Conservation (phyloP, 495 filamentous ascomycete species). For the Daldinia loculata region DNA sequence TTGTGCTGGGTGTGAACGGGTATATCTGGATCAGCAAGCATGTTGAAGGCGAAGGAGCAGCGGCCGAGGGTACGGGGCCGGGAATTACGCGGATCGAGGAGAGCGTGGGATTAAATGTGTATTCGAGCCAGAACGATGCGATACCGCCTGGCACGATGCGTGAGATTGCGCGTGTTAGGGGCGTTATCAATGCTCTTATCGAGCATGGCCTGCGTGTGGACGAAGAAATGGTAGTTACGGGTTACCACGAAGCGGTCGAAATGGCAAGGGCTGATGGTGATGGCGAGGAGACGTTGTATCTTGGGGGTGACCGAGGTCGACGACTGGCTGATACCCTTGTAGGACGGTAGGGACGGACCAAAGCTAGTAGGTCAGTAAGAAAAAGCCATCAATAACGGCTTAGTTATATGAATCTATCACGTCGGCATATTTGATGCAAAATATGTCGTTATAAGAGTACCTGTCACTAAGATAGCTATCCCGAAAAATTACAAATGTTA, state of each 20-base stretch:
- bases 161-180: conserved; percentile 84
- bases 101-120: conserved; percentile 71
- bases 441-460: not conserved
- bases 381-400: not conserved
- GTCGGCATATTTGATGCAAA: not conserved
- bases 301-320: conserved; percentile 76
- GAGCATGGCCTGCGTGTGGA: conserved; percentile 85
- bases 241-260: conserved; percentile 81
- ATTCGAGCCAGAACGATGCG: conserved; percentile 89
- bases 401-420: not conserved
- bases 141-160: conserved; percentile 77
- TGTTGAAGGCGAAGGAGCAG: conserved; percentile 58
- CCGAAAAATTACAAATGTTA: not conserved
- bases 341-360: conserved; percentile 42
- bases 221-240: conserved; percentile 85
- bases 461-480: not conserved
- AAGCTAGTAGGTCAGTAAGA: not conserved
- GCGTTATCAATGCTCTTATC: conserved; percentile 81
- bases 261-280: conserved; percentile 67
- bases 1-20: conserved; percentile 92
- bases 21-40: conserved; percentile 94
- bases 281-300: conserved; percentile 63
- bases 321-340: conserved; percentile 69
- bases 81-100: conserved; percentile 87
- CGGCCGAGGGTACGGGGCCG: conserved; percentile 48